Evolutionary conservation across 2,329 filamentous ascomycete genomes (phyloP).

Genomic region (Venturia nashicola): DNA sequence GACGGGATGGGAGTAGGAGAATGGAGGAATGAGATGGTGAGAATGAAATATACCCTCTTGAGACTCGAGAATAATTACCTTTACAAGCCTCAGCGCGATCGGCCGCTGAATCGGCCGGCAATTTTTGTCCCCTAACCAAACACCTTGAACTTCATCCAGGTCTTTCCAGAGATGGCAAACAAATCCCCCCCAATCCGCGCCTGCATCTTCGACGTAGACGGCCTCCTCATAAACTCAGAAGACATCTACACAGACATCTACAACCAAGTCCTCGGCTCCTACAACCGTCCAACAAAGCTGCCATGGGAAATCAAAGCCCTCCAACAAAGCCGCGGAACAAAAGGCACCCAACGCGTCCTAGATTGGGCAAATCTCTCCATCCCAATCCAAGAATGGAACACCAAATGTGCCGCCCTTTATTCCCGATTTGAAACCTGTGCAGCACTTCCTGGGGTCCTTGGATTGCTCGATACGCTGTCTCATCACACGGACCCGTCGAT

Average conservation of each 20-base stretch:
- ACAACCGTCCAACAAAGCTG: constrained; percentile 12
- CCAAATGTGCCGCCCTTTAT: constrained; percentile 11
- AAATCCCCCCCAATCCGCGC: constrained; percentile 17
- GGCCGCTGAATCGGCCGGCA: too few relatives aligned
- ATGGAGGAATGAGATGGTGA: too few relatives aligned
- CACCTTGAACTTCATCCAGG: too few relatives aligned
- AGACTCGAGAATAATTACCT: too few relatives aligned
- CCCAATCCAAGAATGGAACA: constrained; percentile 13
- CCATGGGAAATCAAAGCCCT: constrained; percentile 16
- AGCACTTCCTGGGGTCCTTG: constrained; percentile 3
- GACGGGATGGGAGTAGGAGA: too few relatives aligned
- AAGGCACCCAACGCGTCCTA: constrained; percentile 14
- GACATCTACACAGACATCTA: constrained; percentile 20
- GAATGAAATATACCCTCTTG: too few relatives aligned
- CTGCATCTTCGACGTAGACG: constrained; percentile 25
- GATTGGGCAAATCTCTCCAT: constrained; percentile 16
- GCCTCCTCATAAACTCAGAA: constrained; percentile 23
- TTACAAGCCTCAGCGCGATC: too few relatives aligned
- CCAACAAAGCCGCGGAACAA: constrained; percentile 16
- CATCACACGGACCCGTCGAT: background rate
- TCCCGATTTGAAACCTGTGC: constrained; percentile 12
- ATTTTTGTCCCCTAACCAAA: too few relatives aligned
- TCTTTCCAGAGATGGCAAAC: background rate
- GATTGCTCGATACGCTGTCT: background rate
- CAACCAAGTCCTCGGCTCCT: constrained; percentile 16